Base-by-base conservation (phyloP, 2,329 filamentous ascomycete genomes). In the Fusarium sp. region DNA sequence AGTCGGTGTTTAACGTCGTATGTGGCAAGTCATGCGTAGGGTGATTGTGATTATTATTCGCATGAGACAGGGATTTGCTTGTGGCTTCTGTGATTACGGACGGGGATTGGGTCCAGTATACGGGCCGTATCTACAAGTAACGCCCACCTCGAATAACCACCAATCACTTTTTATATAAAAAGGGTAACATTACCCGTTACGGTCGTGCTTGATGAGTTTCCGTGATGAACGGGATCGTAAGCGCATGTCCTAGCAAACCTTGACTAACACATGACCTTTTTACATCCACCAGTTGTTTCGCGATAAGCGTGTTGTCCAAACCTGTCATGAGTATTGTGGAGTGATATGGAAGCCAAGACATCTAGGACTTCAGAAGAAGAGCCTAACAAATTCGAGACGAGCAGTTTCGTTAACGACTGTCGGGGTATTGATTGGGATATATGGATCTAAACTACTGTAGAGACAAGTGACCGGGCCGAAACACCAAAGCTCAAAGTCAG, bases 401-500 rank as follows among this genome's bases (percentile, higher is more conserved):
- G 26, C 42, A 5, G n/a, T 55, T 57, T 50, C 51, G 45, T 50
- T 40, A 63, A 55, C n/a, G 57, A 59, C 24, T 28, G 58, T 59
- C 18, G 22, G 66, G 62, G 49, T 50, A 67, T 70, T 52, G 33
- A 22, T n/a, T 44, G 28, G 48, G 24, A 39, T 38, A 51, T 49
- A 49, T 55, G 43, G 31, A 56, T 49, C 39, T 66, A 39, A 39
- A 28, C 34, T 50, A 55, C 15, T 45, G 18, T 34, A 46, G 22
- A 43, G 9, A 38, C 49, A 49, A 33, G 11, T 15, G 24, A 51
- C 36, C 31, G 45, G 43, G 39, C 56, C 46, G 24, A 57, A 51
- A 49, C 50, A 59, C 57, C 61, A 63, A 56, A 61, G 45, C 49
- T 44, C 9, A 40, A 56, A n/a, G 26, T 44, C 38, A 28, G 28